These are phyloP conservation scores for Magnusiomyces sp. DNA, from an alignment of 1,139 yeast species.

Conservation along the genomic window DNA sequence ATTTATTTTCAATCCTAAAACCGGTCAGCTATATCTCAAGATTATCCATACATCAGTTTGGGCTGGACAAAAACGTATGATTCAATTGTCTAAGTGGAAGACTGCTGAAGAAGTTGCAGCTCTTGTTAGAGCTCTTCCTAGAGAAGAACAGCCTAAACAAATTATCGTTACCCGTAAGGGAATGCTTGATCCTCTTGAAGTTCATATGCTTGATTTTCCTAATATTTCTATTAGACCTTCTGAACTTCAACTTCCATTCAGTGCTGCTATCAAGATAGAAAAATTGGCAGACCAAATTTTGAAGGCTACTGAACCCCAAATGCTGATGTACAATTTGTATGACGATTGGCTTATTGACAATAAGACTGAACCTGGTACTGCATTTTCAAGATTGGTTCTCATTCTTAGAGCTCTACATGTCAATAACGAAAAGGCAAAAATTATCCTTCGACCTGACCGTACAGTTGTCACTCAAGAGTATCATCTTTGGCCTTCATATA, in stretches of 20 bases:
- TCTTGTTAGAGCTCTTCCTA: conserved; percentile 75
- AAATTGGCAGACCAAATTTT: conserved; percentile 71
- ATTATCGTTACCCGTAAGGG: conserved; percentile 86
- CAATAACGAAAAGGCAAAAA: conserved; percentile 66
- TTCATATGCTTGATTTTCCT: conserved; percentile 95
- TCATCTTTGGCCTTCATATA: conserved; percentile 89
- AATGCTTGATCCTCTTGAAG: conserved; percentile 89
- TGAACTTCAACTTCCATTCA: conserved; percentile 83
- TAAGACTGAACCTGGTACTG: conserved; percentile 74
- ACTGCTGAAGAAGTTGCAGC: conserved; percentile 98
- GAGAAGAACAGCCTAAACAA: conserved; percentile 92
- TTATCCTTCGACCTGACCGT: conserved; percentile 69
- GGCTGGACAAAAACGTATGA: conserved; percentile 93
- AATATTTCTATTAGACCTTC: conserved; percentile 84
- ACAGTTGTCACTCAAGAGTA: conserved; percentile 61
- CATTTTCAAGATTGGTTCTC: conserved; percentile 79
- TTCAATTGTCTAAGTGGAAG: conserved; percentile 95
- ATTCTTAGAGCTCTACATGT: conserved; percentile 73
- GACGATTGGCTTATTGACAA: conserved; percentile 73
- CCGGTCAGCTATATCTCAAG: conserved; percentile 69
- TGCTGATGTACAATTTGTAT: conserved; percentile 82
- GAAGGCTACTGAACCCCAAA: conserved; percentile 86
- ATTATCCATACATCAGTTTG: conserved; percentile 91
- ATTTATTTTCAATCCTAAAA: conserved; percentile 78
- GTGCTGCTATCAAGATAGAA: conserved; percentile 74